Base-by-base conservation (phyloP, 2,329 filamentous ascomycete species). In the Fusarium subglutinans region DNA sequence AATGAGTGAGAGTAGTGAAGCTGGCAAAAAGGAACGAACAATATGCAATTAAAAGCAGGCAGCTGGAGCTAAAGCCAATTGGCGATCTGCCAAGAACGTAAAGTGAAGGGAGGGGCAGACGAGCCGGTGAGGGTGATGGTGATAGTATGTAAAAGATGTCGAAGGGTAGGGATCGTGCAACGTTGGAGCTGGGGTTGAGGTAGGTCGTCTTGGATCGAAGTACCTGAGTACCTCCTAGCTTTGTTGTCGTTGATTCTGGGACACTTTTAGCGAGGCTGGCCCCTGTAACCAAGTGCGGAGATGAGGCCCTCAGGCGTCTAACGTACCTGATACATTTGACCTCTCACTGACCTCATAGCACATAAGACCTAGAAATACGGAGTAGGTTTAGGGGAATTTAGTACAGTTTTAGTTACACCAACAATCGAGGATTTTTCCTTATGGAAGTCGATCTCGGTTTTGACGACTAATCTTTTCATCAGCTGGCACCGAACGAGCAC, bases 81-180 rank as follows among this genome's bases (percentile, higher is more conserved):
- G 72, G 43, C 58, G 71, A 67, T 48, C 59, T 60, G 56, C 59
- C 69, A 65, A 35, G 55, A 50, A 38, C 48, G 68, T 38, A 65
- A 63, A 60, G 51, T 57, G 48, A 63, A 55, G 57, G 44, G 64
- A 57, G 66, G 54, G 66, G 44, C 59, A 66, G 55, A 53, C 45
- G 43, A 43, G 61, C 57, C 53, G 53, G 62, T 56, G 63, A 60
- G 57, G 63, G 26, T 56, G 63, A 60, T 63, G 61, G 26, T 71
- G 64, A 63, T 48, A 50, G 38, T 40, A 63, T 40, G 47, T 41
- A 45, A 70, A 63, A 65, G 74, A 61, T 74, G 74, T 62, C 64
- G 67, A 65, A 72, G 57, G 54, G 63, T 72, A 55, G 50, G 48
- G 69, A 69, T 74, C 56, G 66, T 75, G 56, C 64, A 72, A 65